phyloP scores from a whole-genome alignment of 805 yeast genomes.

The Priceomyces fermenticarens region DNA sequence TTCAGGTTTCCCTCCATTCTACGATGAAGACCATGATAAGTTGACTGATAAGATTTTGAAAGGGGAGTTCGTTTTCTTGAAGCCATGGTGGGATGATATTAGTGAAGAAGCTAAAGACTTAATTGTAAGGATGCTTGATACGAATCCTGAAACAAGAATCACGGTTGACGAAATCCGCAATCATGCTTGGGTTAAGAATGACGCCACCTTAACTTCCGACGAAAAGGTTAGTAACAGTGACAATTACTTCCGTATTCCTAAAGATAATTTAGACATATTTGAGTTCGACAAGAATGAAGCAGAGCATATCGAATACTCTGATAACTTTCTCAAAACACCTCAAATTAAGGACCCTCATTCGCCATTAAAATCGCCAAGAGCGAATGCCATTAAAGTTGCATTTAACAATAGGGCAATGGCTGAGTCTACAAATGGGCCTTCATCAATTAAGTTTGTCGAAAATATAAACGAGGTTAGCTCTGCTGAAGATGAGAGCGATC shows the following conservation, averaged over 20 bases:
- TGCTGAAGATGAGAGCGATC: slow-evolving; percentile 27
- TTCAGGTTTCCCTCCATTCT: slow-evolving; percentile 75
- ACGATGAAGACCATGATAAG: slow-evolving; percentile 62
- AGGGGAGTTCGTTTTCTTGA: slow-evolving; percentile 70
- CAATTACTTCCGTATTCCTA: slow-evolving; percentile 2
- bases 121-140: slow-evolving; percentile 62
- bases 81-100: slow-evolving; percentile 91
- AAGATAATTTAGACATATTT: neutral
- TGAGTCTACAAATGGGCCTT: slow-evolving; percentile 3
- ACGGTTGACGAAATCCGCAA: slow-evolving; percentile 62
- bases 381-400: slow-evolving; percentile 39
- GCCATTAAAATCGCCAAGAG: slow-evolving; percentile 31
- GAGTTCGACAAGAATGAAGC: slow-evolving; percentile 1
- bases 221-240: neutral
- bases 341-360: neutral
- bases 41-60: slow-evolving; percentile 65
- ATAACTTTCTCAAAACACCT: neutral
- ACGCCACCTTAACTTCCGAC: neutral
- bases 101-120: slow-evolving; percentile 66
- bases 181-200: slow-evolving; percentile 62
- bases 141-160: slow-evolving; percentile 66
- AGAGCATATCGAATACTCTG: slow-evolving; percentile 6
- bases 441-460: slow-evolving; percentile 20
- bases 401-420: slow-evolving; percentile 44
- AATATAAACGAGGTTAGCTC: slow-evolving; percentile 21